These are phyloP conservation scores for Ogataea saltuana DNA, from an alignment of 805 yeast genomes.

Conservation along the genomic window DNA sequence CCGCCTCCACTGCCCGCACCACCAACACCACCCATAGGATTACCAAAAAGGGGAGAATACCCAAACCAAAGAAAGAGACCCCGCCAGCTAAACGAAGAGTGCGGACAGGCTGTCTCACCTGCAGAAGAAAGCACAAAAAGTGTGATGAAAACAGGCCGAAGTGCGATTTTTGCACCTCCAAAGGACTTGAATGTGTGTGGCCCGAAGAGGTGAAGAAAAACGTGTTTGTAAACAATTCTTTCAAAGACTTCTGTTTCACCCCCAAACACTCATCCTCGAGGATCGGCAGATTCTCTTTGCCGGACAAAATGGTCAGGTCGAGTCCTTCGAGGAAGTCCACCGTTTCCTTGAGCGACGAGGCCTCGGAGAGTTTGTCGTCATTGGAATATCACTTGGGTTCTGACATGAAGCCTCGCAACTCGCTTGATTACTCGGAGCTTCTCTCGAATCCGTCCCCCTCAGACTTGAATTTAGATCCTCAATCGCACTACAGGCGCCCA, in stretches of 20 bases:
- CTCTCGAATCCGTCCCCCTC: conserved; percentile 8
- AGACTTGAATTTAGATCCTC: conserved; percentile 5
- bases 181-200: conserved; percentile 41
- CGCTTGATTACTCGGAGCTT: conserved; percentile 23
- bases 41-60: conserved; percentile 23
- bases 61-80: conserved; percentile 29
- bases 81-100: conserved; percentile 40
- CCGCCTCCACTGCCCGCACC: too few species aligned
- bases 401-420: conserved; percentile 16
- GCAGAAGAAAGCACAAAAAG: conserved; percentile 53
- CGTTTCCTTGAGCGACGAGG: conserved; percentile 3
- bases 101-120: conserved; percentile 50
- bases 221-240: conserved; percentile 32
- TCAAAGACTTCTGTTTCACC: conserved; percentile 27
- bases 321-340: conserved; percentile 4
- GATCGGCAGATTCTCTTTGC: too few species aligned
- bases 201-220: conserved; percentile 35
- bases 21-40: conserved; percentile 5
- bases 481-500: conserved; percentile 14
- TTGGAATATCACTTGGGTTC: conserved; percentile 22
- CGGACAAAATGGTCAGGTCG: conserved; percentile 7
- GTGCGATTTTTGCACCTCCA: conserved; percentile 46
- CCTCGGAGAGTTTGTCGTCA: conserved; percentile 15
- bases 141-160: conserved; percentile 58
- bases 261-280: too few species aligned